Base-by-base conservation (phyloP, 2,329 filamentous ascomycete genomes). In the Colletotrichum simmondsii region DNA sequence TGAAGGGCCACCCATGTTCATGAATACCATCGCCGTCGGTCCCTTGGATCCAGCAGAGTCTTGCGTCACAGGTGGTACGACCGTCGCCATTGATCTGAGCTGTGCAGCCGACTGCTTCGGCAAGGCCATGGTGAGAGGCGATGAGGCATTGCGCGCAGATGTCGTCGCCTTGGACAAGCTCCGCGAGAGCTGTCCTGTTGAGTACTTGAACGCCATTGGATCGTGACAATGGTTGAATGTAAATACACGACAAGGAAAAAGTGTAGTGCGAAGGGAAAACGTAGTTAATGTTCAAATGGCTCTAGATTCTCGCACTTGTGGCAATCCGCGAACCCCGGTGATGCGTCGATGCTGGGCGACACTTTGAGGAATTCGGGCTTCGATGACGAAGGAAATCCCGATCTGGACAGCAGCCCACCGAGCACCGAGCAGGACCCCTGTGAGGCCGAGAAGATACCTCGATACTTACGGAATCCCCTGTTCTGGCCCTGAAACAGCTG, bases 1-100 rank as follows among this genome's bases (percentile, higher is more conserved):
- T 1, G 94, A 94, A 3, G 97, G 97, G 0, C 97, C 97, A 73
- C 97, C 97, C 97, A 99, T 99, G 84, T 99, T 99, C 85, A 99
- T 91, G 80, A 99, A 98, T 16, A 99, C 97, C 91, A 99, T 98
- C 56, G 97, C 97, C 5, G 97, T 99, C 8, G 95, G 95, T 0
- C 96, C 96, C 80, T 94, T 88, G 54, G 88, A 89, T 14, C 89
- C 90, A 1, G 90, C 90, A 7, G 89, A 87, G 88, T 95, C 89
- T 81, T 97, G 94, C 0, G 94, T 95, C 26, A 97, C 94, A 8
- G 94, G 94, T 12, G 94, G 93, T 49, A 49, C 42, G 5, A 90
- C 91, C 16, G 91, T 93, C 35, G 92, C 92, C 76, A 89, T 83
- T 58, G 80, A 81, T 77, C 87, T 82, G 68, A 76, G 86, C 83